Evolutionary conservation across 208 protist species (phyloP), one percentile per base, ranked within the genome.

Genomic region (Herpetomonas tarakana): DNA sequence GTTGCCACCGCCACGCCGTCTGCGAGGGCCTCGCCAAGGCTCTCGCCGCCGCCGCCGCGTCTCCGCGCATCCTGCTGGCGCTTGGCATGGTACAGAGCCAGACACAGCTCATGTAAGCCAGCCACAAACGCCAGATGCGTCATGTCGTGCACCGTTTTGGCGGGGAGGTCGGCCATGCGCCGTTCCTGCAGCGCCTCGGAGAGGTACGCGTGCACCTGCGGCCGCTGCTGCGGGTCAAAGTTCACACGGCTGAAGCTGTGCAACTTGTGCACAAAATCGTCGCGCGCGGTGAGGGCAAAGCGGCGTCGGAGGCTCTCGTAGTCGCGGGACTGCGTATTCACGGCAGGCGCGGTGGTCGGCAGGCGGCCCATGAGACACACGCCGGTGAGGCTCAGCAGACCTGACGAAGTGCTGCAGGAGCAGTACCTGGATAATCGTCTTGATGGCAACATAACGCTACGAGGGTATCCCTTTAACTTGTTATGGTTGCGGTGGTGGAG

Each of bases 241-340:
- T 85, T 82, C 6, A 66, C 63, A 25, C 79, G 75, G 47, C 86
- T 92, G 62, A 89, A 92, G 3, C 74, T 72, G 54, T 88, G 68
- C 9, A 92, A 27, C 18, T 79, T 78, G 30, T 72, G 77, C 9
- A 59, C 47, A 30, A 92, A 73, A 26, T 76, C 76, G 18, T 87
- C 82, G 16, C 49, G 45, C 7, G 78, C 68, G 28, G 86, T 44
- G 4, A 81, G 47, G 7, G 68, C 29, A 1, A 86, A 49, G 58
- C 84, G 76, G 12, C 75, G 71, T 12, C 59, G 14, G 9, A 29
- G 29, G 26, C 41, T 22, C 19, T 12, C 44, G 2, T 49, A 27
- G 38, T 7, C 3, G 49, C 18, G 27, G 22, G 21, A 49, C 47
- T 46, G 50, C 25, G 19, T 24, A 16, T 31, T 24, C 24, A n/a